A percentile compares a stretch with the other conserved stretches of the same genome.
These are phyloP conservation scores for Apiosordaria backusii DNA, from an alignment of 495 filamentous ascomycete genomes.

Conservation along the genomic window DNA sequence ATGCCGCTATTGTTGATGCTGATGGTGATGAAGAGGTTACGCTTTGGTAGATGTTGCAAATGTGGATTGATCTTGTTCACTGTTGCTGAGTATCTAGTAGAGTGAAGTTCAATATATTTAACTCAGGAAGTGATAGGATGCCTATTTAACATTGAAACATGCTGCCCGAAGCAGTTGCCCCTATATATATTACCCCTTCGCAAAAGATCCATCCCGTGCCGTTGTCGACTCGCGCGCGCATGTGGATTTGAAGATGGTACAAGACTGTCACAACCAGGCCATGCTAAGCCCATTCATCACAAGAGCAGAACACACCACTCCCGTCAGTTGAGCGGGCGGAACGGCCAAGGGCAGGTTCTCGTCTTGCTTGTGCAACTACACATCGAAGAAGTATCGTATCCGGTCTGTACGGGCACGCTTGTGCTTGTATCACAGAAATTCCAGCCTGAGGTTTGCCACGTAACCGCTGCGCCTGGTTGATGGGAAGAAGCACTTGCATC, in stretches of 20 bases:
- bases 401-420: not conserved
- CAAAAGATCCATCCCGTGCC: not conserved
- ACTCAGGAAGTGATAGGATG: not conserved
- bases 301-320: not conserved
- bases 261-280: not conserved
- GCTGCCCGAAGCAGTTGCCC: too few relatives aligned
- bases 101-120: not conserved
- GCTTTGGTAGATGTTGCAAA: not conserved
- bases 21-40: too few relatives aligned
- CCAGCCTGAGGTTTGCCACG: not conserved
- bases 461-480: not conserved
- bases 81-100: not conserved
- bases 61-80: not conserved
- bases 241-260: not conserved
- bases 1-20: too few relatives aligned
- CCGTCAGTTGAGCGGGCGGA: not conserved
- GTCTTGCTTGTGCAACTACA: not conserved
- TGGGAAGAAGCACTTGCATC: not conserved
- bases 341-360: not conserved
- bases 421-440: not conserved
- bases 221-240: not conserved
- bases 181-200: not conserved
- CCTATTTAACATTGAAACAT: not conserved
- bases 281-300: not conserved
- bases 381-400: not conserved